Percentiles rank a stretch among this genome's conserved stretches.
phyloP scores from a whole-genome alignment of 2,329 filamentous ascomycete genomes.

The Xylariaceae sp. region DNA sequence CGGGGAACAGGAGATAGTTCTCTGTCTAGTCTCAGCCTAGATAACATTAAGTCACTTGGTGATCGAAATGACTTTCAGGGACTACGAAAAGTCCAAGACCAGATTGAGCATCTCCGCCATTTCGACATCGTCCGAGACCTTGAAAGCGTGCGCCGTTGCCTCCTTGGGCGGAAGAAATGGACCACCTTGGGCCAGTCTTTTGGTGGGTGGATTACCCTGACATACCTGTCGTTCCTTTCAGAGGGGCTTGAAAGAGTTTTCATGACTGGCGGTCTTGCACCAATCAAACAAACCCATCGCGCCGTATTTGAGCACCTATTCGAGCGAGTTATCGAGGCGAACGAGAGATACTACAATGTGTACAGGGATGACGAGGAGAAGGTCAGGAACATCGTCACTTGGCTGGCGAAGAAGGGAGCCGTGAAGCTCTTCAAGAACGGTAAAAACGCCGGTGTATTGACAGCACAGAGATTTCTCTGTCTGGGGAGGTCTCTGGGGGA shows the following conservation, averaged over 20 bases:
- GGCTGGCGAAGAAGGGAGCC: neutral
- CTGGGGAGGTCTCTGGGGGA: conserved; percentile 67
- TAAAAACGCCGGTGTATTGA: conserved; percentile 52
- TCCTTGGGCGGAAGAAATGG: conserved; percentile 64
- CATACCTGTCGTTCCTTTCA: conserved; percentile 71
- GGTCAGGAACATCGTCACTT: neutral
- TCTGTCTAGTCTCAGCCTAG: neutral
- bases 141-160: conserved; percentile 72
- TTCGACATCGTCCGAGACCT: conserved; percentile 77
- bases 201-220: conserved; percentile 74
- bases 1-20: conserved; percentile 73
- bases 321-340: conserved; percentile 62
- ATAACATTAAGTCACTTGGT: conserved; percentile 51
- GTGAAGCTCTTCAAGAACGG: neutral
- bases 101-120: conserved; percentile 71
- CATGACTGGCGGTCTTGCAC: conserved; percentile 70
- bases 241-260: conserved; percentile 68
- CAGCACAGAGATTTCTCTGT: conserved; percentile 63
- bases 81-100: conserved; percentile 37
- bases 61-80: neutral
- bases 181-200: conserved; percentile 74
- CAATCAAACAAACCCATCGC: conserved; percentile 60
- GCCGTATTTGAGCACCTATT: conserved; percentile 56
- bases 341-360: conserved; percentile 44
- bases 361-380: neutral